Percentiles rank a stretch among this genome's conserved stretches.
Evolutionary conservation across 2,329 filamentous ascomycete species (phyloP).

Genomic region (Penicillium sp.): DNA sequence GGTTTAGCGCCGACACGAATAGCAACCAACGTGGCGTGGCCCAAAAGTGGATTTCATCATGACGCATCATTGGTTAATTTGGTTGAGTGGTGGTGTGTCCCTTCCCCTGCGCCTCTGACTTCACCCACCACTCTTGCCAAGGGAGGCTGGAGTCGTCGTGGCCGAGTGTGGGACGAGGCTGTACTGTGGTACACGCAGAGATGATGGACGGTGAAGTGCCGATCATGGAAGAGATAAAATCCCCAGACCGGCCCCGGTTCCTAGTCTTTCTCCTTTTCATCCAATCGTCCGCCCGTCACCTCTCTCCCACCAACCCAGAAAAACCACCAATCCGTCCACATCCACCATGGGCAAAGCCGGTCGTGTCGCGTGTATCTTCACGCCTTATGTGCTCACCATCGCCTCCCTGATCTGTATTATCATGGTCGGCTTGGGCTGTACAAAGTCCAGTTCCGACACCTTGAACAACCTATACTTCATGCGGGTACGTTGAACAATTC

Average conservation of each 20-base stretch:
- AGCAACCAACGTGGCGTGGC: slow-evolving; percentile 34
- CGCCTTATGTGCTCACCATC: slow-evolving; percentile 81
- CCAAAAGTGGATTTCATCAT: neutral
- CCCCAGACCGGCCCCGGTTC: slow-evolving; percentile 1
- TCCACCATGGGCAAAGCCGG: slow-evolving; percentile 68
- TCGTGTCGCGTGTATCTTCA: slow-evolving; percentile 80
- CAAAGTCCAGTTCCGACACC: slow-evolving; percentile 50
- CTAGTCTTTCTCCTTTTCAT: neutral
- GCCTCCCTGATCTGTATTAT: slow-evolving; percentile 71
- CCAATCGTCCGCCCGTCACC: slow-evolving; percentile 5
- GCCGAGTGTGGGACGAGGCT: slow-evolving; percentile 16
- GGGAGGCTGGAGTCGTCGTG: slow-evolving; percentile 23
- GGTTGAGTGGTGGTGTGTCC: slow-evolving; percentile 9
- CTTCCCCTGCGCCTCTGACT: slow-evolving; percentile 24
- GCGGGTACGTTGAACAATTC: slow-evolving; percentile 37
- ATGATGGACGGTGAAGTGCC: neutral
- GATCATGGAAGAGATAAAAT: slow-evolving; percentile 22
- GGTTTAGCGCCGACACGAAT: slow-evolving; percentile 21
- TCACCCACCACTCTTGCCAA: neutral
- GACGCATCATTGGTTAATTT: slow-evolving; percentile 24
- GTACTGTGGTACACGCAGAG: slow-evolving; percentile 19
- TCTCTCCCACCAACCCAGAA: neutral
- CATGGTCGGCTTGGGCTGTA: slow-evolving; percentile 60
- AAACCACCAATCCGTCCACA: slow-evolving; percentile 20
- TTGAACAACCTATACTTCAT: slow-evolving; percentile 60